Base-by-base conservation (phyloP, 306 rosid genomes). In the Prunus padus region DNA sequence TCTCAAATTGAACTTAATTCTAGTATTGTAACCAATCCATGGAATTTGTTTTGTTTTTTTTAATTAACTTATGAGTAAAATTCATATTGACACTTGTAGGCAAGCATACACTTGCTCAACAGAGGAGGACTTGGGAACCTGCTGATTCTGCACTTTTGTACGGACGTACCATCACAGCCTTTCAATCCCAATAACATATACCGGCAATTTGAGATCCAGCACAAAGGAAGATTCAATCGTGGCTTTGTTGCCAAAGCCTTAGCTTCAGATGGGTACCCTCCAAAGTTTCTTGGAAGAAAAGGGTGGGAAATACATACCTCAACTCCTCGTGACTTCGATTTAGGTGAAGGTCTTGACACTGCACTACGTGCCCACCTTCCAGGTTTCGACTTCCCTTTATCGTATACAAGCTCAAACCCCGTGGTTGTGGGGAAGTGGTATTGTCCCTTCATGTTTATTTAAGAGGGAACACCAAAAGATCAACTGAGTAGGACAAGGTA, bases 31-130 rank as follows among this genome's bases (percentile, higher is more conserved):
- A 51, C 42, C 42, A 37, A 37, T 37, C 8, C 40, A 33, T 33
- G 7, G 7, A n/a, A n/a, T n/a, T n/a, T n/a, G n/a, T n/a, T n/a
- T n/a, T n/a, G n/a, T n/a, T n/a, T n/a, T n/a, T n/a, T n/a, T n/a
- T n/a, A n/a, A n/a, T n/a, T n/a, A n/a, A 37, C 42, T 37, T 33
- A 33, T n/a, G n/a, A n/a, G n/a, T n/a, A n/a, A n/a, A n/a, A n/a
- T n/a, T n/a, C n/a, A n/a, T n/a, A n/a, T 0, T 33, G 40, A 33
- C 20, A 23, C 61, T 56, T 81, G 47, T 60, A 90, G 96, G 73
- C 81, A 73, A 30, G 96, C 86, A 55, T 86, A 77, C 77, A 70
- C 71, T 1, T 83, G 75, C 20, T 83, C 88, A 40, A 63, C 67
- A 55, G 47, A 56, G 62, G 90, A 89, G 74, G 85, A 86, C 47